Percentiles rank a stretch among this genome's conserved stretches.
Conservation (phyloP, 352 stramenopile species). For the Phytophthora ramorum region DNA sequence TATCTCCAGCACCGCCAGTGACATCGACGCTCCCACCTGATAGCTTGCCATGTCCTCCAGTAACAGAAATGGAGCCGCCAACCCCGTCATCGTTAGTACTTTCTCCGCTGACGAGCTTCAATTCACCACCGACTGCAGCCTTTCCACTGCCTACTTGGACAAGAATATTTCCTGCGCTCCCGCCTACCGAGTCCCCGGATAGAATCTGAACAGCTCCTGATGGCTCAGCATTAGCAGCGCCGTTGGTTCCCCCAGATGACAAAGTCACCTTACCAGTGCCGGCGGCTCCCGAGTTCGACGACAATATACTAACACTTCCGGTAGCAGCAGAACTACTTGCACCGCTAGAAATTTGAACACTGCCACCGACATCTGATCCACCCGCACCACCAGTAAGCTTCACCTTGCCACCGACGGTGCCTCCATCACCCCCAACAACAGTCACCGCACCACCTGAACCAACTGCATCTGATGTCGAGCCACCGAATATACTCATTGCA, state of each 20-base stretch:
- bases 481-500: conserved; percentile 22
- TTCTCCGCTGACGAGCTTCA: conserved; percentile 15
- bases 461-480: conserved; percentile 7
- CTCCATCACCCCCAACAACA: conserved; percentile 23
- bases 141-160: conserved; percentile 20
- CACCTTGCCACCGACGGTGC: conserved; percentile 26
- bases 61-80: conserved; percentile 24
- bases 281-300: conserved; percentile 5
- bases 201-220: conserved; percentile 17
- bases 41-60: conserved; percentile 18
- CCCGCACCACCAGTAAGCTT: conserved; percentile 26
- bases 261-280: conserved; percentile 18
- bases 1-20: conserved; percentile 25
- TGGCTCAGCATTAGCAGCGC: conserved; percentile 6
- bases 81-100: conserved; percentile 21
- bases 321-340: conserved; percentile 7
- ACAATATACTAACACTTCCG: conserved; percentile 7
- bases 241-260: conserved; percentile 11
- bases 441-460: conserved; percentile 16
- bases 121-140: conserved; percentile 15
- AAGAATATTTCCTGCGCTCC: conserved; percentile 16
- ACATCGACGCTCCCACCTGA: conserved; percentile 21
- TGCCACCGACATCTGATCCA: conserved; percentile 25
- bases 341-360: conserved; percentile 34
- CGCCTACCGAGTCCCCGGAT: conserved; percentile 7